Conservation (phyloP, 176 grass and related monocot genomes). For the Triticum aestivum region IWGSC_CS_RefSeq_v2.1 NC_057807.1:48807740-48808239, state of each 20-base stretch:
- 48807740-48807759: not conserved
- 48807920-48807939: conserved; percentile 26
- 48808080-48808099: not conserved
- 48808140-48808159: not conserved
- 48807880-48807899: conserved; percentile 74
- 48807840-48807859: conserved; percentile 67
- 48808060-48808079: not conserved
- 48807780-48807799: conserved; percentile 1
- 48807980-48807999: not conserved
- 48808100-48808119: not conserved
- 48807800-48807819: conserved; percentile 44
- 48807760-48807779: conserved; percentile 14
- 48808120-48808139: not conserved
- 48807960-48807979: not conserved
- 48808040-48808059: not conserved
- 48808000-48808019: not conserved
- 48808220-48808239: conserved; percentile 89
- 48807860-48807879: conserved; percentile 81
- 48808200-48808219: conserved; percentile 12
- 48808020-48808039: not conserved
- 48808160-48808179: not conserved
- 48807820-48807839: conserved; percentile 66
- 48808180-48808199: not conserved
- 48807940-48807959: conserved; percentile 14
- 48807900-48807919: conserved; percentile 43